Base-by-base conservation (phyloP, 148 eudicot species). In the Nepenthes mirabilis region DNA sequence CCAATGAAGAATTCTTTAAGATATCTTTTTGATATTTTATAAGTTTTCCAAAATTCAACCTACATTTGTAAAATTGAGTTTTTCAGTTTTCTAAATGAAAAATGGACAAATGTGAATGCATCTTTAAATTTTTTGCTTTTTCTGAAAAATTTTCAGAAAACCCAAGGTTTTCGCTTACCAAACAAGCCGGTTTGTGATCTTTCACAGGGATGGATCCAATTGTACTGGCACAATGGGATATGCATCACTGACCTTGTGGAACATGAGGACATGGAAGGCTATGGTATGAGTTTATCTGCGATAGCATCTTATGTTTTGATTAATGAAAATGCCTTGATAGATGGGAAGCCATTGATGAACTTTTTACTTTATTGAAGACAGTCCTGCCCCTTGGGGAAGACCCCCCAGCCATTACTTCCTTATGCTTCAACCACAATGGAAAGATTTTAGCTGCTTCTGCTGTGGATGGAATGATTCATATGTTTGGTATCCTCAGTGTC, bases 331-430 rank as follows among this genome's bases (percentile, higher is more conserved):
- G 12, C 49, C 13, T 50, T 58, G 36, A 62, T 40, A 34, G 66
- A 64, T 40, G 35, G 63, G 47, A 52, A 49, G 59, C 35, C 74
- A 72, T 67, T 40, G 45, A 55, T 72, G 65, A 65, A 61, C 43
- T 65, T 67, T 72, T 49, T 48, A 74, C 72, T 78, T 69, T 74
- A 61, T 10, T 88, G 86, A 83, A 91, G 98, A 66, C 94, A 81
- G 94, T 88, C 82, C 96, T 91, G 72, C 98, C 98, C 62, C 98
- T 91, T 78, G 98, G 98, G 68, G 80, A 88, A 75, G 98, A 91
- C 67, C 94, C 98, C 37, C 98, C 98, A 43, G 94, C 96, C 58
- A 85, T 91, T 64, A 91, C 96, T 57, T 91, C 96, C 34, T 51
- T 88, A 71, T 80, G 94, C 74, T 91, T 91, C 79, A 91, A 88